Evolutionary conservation across 1,284 basidiomycete genomes (phyloP), one percentile per base, ranked within the genome.

Genomic region (Thecaphora thlaspeos): DNA sequence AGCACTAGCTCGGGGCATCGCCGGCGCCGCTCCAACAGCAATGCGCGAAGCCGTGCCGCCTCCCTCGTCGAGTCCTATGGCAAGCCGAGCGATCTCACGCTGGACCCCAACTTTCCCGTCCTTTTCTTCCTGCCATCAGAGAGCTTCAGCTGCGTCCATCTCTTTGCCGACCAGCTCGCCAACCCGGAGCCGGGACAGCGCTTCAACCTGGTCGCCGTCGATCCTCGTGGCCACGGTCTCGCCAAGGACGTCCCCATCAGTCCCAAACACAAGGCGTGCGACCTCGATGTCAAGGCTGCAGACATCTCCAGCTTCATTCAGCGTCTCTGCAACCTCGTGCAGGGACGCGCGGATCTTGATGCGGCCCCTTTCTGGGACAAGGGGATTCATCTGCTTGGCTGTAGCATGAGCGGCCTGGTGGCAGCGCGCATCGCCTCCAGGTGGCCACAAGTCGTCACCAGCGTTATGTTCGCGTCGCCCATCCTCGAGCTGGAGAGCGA

Each of bases 191-290:
- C 49, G 2, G 48, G 46, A 9, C 15, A 22, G 1, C 15, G 9
- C 4, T 58, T 58, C 34, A 58, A 58, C 30, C 44, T 58, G 14
- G 41, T 53, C 2, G 55, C 55, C 1, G 24, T 58, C 14, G 55
- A 58, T 18, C 51, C 55, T 3, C 17, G 55, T 1, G 55, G 55
- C 4, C 51, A 58, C 18, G 55, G 55, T 0, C 24, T 58, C 15
- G 53, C 55, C 2, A 17, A n/a, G 1, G 55, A 58, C 12, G 32
- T 45, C 2, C 53, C 53, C 2, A 49, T 55, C n/a, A 24, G 12
- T 10, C 21, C 10, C 4, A 32, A 10, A 34, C 32, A 34, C 17
- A n/a, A 10, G 32, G 10, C 10, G 17, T 34, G 32, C 43, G 55
- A 58, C 23, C 24, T 58, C 14, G 55, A 58, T 23, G 28, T 48